Evolutionary conservation across 2,329 filamentous ascomycete species (phyloP), one percentile per base, ranked within the genome.

Genomic region (Colletotrichum sp.): DNA sequence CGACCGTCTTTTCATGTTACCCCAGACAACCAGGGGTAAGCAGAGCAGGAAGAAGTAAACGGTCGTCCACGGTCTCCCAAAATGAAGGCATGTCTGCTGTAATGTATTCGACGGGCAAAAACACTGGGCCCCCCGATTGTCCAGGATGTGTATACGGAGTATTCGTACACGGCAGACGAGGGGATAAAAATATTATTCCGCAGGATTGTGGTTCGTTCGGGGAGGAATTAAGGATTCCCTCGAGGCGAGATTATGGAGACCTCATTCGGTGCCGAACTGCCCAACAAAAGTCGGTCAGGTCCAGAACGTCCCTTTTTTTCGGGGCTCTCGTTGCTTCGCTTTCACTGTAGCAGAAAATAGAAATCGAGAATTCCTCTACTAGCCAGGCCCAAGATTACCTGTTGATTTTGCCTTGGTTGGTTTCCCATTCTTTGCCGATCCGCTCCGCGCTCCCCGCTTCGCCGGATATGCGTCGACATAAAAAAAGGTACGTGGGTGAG

Each of bases 1-100:
- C 70, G 72, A 74, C 72, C 26, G 61, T 68, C 52, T 52, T 63
- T 72, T 55, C 68, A 65, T 69, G 58, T 75, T 69, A 65, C 71
- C 70, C 34, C 74, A 60, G 64, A 68, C 36, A 69, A 71, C 61
- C 48, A 26, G 55, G 38, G 38, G 34, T 12, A 34, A 32, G n/a
- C n/a, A 32, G 6, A 48, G 21, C 6, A 43, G 8, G 24, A n/a
- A 36, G 13, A 18, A 52, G 5, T 55, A 32, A 52, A 68, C 21
- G 21, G 48, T 26, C 16, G 28, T 21, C 28, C 7, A 38, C 52
- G n/a, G 52, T 18, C 9, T 43, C 7, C 15, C 52, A 63, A 61
- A 66, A 71, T 66, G 67, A 74, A 61, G 69, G 69, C 30, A 52
- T 26, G 26, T n/a, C 26, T 28, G 38, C 38, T 13, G 32, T 21